Evolutionary conservation across 495 filamentous ascomycete species (phyloP), one percentile per base, ranked within the genome.

Genomic region (Neurospora sp.): DNA sequence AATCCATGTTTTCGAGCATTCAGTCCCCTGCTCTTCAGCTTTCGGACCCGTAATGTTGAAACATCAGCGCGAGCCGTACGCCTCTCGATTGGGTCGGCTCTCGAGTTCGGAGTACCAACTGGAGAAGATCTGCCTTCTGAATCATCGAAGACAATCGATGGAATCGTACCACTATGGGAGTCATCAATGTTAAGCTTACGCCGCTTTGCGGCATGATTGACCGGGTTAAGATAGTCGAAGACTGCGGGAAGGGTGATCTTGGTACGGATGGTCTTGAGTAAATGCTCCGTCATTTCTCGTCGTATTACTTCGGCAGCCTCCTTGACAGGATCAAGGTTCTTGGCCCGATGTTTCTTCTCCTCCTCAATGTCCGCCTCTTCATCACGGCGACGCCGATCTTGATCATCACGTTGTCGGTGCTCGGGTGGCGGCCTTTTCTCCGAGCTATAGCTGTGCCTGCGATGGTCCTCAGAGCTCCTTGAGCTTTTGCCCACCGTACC

Each of bases 261-360:
- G 71, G 89, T 91, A 77, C 93, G 92, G 74, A 97, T 90, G 78
- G 97, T 92, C 75, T 90, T 90, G 70, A 98, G 86, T 22, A 99
- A 82, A 78, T 94, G 93, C 76, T 94, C 89, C 72, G 87, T 90
- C 78, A 98, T 83, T 78, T 98, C 94, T n/a, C 87, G 87, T 68
- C 89, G 87, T 17, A 97, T 86, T 69, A 91, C 87, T 40, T 94
- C 89, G 22, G 92, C 81, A 45, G 96, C 93, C 76, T 93, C 94
- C 22, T 84, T 83, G n/a, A 93, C 91, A 45, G 95, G 94, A 78
- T 99, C 95, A 70, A 97, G 85, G 74, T 94, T 90, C 75, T 89
- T 87, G 2, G 93, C 94, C 65, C 94, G 84, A 73, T 94, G 89
- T 73, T 87, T 89, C 79, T 94, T 97, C 77, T 98, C 94, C 75